These are phyloP conservation scores for Boletus rubescentipes DNA, from an alignment of 768 basidiomycete species.

Conservation along the genomic window DNA sequence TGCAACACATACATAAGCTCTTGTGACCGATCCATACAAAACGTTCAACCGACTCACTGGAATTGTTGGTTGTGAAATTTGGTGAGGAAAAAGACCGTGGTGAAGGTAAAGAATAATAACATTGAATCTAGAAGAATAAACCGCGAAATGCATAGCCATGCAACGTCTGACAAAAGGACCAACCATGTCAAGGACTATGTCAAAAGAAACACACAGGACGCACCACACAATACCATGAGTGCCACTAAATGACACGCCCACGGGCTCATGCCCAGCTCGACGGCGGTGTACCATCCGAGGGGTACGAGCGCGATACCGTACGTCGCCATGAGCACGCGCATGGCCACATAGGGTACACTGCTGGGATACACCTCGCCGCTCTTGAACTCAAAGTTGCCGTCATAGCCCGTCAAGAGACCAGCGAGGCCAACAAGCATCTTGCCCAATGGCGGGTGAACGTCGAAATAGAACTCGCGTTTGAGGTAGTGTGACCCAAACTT, in stretches of 20 bases:
- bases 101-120: conserved; percentile 98
- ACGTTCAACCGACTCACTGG: conserved; percentile 53
- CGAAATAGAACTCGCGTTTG: conserved; percentile 99
- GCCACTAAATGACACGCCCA: conserved; percentile 91
- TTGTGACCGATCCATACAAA: neutral
- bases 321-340: conserved; percentile 91
- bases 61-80: conserved; percentile 98
- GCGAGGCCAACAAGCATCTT: conserved; percentile 98
- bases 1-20: neutral
- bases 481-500: conserved; percentile 99
- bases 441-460: conserved; percentile 96
- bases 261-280: conserved; percentile 88
- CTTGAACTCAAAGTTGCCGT: conserved; percentile 92
- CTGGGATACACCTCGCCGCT: conserved; percentile 85
- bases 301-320: conserved; percentile 97
- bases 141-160: conserved; percentile 94
- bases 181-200: neutral
- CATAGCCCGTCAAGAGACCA: conserved; percentile 87
- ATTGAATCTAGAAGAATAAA: conserved; percentile 98
- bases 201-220: conserved; percentile 24
- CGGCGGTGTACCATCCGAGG: conserved; percentile 93
- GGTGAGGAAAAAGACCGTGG: conserved; percentile 89
- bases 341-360: conserved; percentile 86
- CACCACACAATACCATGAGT: conserved; percentile 90
- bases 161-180: conserved; percentile 64